A percentile compares a stretch with the other conserved stretches of the same genome.
Evolutionary conservation across 2,329 filamentous ascomycete species (phyloP).

Genomic region (Fusarium cicatricum): DNA sequence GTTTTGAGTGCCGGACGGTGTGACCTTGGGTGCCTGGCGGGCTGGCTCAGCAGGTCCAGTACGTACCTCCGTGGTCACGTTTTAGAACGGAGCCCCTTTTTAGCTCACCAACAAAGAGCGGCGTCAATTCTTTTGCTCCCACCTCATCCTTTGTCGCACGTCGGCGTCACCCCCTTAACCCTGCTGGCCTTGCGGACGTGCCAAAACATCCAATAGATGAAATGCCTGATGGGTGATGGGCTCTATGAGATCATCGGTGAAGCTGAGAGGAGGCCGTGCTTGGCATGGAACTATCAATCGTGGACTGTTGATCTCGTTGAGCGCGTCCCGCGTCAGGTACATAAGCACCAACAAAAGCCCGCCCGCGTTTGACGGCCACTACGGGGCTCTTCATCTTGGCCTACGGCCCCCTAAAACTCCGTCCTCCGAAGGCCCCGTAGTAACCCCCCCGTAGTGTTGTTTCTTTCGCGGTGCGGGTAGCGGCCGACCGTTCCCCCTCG

Average conservation of each 20-base stretch:
- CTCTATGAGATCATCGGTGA: not conserved
- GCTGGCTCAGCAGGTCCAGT: not conserved
- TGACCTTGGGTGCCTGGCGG: constrained; percentile 13
- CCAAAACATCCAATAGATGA: constrained; percentile 8
- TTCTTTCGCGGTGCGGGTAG: constrained; percentile 15
- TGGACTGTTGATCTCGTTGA: not conserved
- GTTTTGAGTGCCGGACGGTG: constrained; percentile 7
- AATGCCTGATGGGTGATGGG: not conserved
- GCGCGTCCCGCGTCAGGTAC: not conserved
- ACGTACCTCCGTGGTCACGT: constrained; percentile 18
- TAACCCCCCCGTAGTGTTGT: not conserved
- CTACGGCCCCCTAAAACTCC: constrained; percentile 18
- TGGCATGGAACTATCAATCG: not conserved
- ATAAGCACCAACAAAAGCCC: too few species aligned
- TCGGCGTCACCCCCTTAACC: constrained; percentile 8
- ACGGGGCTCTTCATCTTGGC: constrained; percentile 5
- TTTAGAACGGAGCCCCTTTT: not conserved
- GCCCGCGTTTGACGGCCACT: not conserved
- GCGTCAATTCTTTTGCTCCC: constrained; percentile 14
- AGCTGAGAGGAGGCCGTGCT: not conserved
- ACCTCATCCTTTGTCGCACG: constrained; percentile 8
- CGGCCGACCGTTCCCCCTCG: constrained; percentile 17
- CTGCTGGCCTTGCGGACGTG: constrained; percentile 18
- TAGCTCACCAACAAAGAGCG: not conserved
- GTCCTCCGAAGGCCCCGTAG: constrained; percentile 26